Percentiles rank a stretch among this genome's conserved stretches.
phyloP scores from a whole-genome alignment of 441 rosid species.

The Populus tomentosa region DNA sequence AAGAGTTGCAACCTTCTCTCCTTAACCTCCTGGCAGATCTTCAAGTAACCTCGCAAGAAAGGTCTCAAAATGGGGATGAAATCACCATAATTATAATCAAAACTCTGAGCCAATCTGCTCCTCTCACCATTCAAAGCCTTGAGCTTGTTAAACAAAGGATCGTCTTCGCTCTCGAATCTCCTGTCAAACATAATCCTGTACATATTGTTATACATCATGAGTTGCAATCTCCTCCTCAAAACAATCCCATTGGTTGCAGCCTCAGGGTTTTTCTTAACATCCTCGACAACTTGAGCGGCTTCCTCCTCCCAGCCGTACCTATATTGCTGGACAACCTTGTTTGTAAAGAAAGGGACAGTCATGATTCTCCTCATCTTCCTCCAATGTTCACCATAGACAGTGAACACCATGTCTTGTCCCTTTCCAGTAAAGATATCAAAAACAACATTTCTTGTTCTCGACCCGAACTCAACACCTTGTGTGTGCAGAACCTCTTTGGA shows the following conservation, averaged over 20 bases:
- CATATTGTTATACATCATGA: constrained; percentile 97
- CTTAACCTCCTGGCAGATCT: constrained; percentile 80
- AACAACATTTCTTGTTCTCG: constrained; percentile 86
- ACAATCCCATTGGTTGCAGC: constrained; percentile 66
- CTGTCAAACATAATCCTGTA: constrained; percentile 85
- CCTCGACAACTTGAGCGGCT: constrained; percentile 71
- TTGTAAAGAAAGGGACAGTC: constrained; percentile 98
- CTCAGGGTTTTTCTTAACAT: constrained; percentile 67
- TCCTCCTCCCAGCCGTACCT: constrained; percentile 78
- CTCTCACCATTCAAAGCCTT: constrained; percentile 94
- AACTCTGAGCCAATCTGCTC: constrained; percentile 88
- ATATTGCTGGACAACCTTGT: constrained; percentile 85
- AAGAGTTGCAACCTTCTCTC: constrained; percentile 73
- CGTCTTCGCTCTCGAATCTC: constrained; percentile 75
- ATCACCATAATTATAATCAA: constrained; percentile 89
- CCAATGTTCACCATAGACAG: constrained; percentile 98
- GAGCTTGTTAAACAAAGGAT: constrained; percentile 61
- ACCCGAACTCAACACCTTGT: constrained; percentile 92
- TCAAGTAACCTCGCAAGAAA: constrained; percentile 78
- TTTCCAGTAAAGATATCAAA: constrained; percentile 95
- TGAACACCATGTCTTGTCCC: constrained; percentile 98
- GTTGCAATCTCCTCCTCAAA: constrained; percentile 63
- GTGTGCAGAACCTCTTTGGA: constrained; percentile 90
- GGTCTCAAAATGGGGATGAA: constrained; percentile 91
- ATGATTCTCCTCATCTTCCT: constrained; percentile 93